Base-by-base conservation (phyloP, 805 yeast species). In the Sungouiella blattae region DNA sequence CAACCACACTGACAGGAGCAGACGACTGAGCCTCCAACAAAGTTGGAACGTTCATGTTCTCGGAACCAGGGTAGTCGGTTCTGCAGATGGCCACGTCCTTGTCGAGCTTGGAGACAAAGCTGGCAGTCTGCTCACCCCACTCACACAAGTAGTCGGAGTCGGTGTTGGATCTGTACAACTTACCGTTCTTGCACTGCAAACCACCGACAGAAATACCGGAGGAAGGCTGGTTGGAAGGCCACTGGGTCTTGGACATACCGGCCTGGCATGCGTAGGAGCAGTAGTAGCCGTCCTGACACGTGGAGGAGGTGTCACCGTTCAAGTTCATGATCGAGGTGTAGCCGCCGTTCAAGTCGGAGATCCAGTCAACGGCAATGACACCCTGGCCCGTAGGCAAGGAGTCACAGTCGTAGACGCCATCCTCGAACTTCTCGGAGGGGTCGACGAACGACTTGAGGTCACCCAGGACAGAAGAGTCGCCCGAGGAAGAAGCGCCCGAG, bases 41-140 rank as follows among this genome's bases (percentile, higher is more conserved):
- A 41, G 98, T 89, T 62, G 98, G 98, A 44, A 91, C 75, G 49
- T 82, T 94, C 98, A 91, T 93, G 77, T 88, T 88, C 73, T 91
- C 98, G 47, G 96, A 83, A 71, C 98, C 98, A 58, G 98, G 98
- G 78, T 91, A 91, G 64, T 91, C 98, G 44, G 98, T 91, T 74
- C 97, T 85, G 77, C 98, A 93, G 55, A 93, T 68, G 41, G 98
- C 91, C 52, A 91, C 88, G 35, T 73, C 73, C 41, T 82, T 59
- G 47, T 62, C 56, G 40, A 86, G 65, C 51, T 84, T 71, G 52
- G 79, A 77, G 40, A 72, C 83, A 50, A 84, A 89, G 35, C 63
- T 57, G 32, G 95, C 94, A 34, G 81, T 62, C 36, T 78, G 71
- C 24, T 57, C 64, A 58, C 96, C 98, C 91, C 95, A 85, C 57